Percentiles rank a stretch among this genome's conserved stretches.
Evolutionary conservation across 2,329 filamentous ascomycete species (phyloP).

Genomic region (Fusarium nanum): DNA sequence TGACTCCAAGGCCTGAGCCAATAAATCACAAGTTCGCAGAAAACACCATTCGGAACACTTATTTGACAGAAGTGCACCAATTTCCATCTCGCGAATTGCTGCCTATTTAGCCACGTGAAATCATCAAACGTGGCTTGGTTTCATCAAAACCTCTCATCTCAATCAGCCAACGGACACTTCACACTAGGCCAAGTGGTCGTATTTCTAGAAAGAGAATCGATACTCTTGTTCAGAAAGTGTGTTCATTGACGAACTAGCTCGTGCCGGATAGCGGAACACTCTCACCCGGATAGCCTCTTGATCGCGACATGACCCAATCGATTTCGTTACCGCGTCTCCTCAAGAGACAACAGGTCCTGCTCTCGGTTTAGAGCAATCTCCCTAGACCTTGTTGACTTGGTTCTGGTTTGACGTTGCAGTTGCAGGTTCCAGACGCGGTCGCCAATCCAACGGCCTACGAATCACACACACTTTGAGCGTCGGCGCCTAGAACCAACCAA

Average conservation of each 20-base stretch:
- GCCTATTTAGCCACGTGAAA: neutral
- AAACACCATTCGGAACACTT: neutral
- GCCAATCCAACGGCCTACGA: slow-evolving; percentile 44
- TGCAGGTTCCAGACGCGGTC: slow-evolving; percentile 41
- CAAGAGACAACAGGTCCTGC: slow-evolving; percentile 16
- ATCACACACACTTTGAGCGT: slow-evolving; percentile 39
- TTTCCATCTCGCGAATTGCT: neutral
- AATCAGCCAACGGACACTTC: slow-evolving; percentile 2
- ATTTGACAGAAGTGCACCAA: neutral
- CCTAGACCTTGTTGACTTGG: slow-evolving; percentile 26
- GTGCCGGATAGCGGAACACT: slow-evolving; percentile 25
- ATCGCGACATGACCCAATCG: slow-evolving; percentile 33
- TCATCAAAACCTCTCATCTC: slow-evolving; percentile 1
- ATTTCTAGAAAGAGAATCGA: slow-evolving; percentile 13
- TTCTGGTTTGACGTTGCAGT: slow-evolving; percentile 23
- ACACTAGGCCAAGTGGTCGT: slow-evolving; percentile 17
- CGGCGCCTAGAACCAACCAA: slow-evolving; percentile 50
- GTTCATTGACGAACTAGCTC: slow-evolving; percentile 9
- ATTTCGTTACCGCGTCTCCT: slow-evolving; percentile 20
- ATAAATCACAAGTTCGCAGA: neutral
- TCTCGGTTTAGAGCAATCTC: slow-evolving; percentile 27
- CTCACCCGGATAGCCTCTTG: slow-evolving; percentile 18
- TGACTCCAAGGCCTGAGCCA: neutral
- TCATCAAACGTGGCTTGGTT: slow-evolving; percentile 19
- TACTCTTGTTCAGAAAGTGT: slow-evolving; percentile 2